Evolutionary conservation across 2,329 filamentous ascomycete species (phyloP).

Genomic region (Coniella lustricola): DNA sequence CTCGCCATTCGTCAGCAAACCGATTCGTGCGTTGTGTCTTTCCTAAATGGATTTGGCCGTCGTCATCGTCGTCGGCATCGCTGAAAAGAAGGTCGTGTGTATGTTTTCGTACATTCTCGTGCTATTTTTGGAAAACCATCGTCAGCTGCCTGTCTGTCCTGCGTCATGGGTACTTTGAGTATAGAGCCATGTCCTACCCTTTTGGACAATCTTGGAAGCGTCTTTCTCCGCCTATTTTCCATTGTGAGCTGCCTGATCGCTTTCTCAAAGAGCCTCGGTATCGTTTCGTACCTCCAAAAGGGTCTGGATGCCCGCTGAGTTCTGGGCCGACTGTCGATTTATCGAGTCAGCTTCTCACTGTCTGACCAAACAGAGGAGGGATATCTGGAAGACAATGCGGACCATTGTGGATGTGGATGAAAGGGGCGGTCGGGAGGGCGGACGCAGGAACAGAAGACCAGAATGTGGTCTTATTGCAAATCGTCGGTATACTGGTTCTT

Average conservation of each 20-base stretch:
- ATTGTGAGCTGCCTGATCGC: conserved; percentile 15
- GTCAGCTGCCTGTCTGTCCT: conserved; percentile 23
- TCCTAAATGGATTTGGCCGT: not conserved
- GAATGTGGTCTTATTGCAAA: not conserved
- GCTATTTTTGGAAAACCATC: conserved; percentile 41
- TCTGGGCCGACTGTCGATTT: conserved; percentile 76
- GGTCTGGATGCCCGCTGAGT: conserved; percentile 96
- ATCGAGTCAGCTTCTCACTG: conserved; percentile 20
- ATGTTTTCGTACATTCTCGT: conserved; percentile 67
- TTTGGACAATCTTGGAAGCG: conserved; percentile 97
- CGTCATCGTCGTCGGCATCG: not conserved
- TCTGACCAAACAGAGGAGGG: not conserved
- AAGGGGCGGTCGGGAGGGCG: not conserved
- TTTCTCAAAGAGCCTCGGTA: not conserved
- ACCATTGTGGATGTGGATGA: conserved; percentile 14
- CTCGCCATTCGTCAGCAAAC: conserved; percentile 5
- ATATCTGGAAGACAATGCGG: not conserved
- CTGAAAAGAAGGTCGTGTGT: conserved; percentile 1
- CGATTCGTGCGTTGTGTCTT: not conserved
- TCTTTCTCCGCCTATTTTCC: conserved; percentile 79
- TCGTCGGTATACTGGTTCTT: not conserved
- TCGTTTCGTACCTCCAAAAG: conserved; percentile 80
- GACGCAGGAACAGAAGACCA: not conserved
- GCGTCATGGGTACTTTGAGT: conserved; percentile 8
- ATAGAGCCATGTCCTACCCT: conserved; percentile 52